Base-by-base conservation (phyloP, 805 yeast species). In the Candida fluviatilis region DNA sequence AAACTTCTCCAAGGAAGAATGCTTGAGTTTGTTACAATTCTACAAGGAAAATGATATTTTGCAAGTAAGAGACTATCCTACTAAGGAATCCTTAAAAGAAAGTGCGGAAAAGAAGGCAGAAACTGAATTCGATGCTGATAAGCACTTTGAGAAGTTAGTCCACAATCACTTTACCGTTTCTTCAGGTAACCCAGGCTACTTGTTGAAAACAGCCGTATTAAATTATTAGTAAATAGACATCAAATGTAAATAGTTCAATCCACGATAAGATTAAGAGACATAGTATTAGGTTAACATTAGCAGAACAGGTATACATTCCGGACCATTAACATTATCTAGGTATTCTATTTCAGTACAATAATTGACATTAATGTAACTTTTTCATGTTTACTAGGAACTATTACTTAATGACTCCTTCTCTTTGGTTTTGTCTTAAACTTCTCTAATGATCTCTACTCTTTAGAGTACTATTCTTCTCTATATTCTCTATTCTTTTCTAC, bases 161-260 rank as follows among this genome's bases (percentile, higher is more conserved):
- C 55, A 63, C 37, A 50, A 50, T 35, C 43, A 59, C 35, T 67
- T 47, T 47, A 51, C 58, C 14, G 52, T 60, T 25, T 58, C 69
- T n/a, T 53, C 63, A 15, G 73, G 73, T 29, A 67, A 66, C 51
- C 71, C 72, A 3, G 62, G 64, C 14, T 49, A 50, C 27, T 51
- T 67, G 41, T 51, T 66, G 39, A 58, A 55, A 50, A 52, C 61
- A 40, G 51, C 58, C 34, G 54, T 54, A 38, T 45, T 64, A 40
- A 48, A 28, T 21, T 29, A 34, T 26, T 30, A 19, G 34, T 16
- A 25, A 35, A 30, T 13, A 35, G 24, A 32, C 16, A 16, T 25
- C 35, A 34, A n/a, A 16, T 38, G 3, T 7, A 34, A 11, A 8
- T 18, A 34, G 25, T 32, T 17, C 17, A 17, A 31, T 31, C 24